These are phyloP conservation scores for Ascochyta clinopodiicola DNA, from an alignment of 2,329 filamentous ascomycete genomes.

Conservation along the genomic window DNA sequence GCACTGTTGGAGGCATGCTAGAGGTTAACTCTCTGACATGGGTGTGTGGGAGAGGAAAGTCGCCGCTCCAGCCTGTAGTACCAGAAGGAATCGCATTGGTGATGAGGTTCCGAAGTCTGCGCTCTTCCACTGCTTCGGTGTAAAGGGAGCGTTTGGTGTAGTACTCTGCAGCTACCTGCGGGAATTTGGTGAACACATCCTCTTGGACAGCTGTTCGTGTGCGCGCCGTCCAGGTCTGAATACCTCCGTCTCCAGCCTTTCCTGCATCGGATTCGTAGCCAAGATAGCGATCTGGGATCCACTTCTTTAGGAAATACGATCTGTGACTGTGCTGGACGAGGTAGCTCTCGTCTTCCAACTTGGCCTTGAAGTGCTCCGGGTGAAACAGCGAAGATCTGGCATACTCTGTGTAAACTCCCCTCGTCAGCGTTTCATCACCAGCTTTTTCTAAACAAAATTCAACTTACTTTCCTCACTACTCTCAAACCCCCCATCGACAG, in stretches of 20 bases:
- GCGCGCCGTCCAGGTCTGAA: conserved; percentile 28
- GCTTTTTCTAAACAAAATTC: background rate
- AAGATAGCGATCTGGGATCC: conserved; percentile 30
- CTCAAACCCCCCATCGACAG: conserved; percentile 25
- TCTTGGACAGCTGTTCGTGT: conserved; percentile 24
- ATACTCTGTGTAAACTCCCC: conserved; percentile 33
- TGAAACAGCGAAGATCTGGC: conserved; percentile 34
- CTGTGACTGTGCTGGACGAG: conserved; percentile 23
- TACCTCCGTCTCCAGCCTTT: background rate
- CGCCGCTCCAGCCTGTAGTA: conserved; percentile 20
- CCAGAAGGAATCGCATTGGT: conserved; percentile 24
- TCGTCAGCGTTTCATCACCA: background rate
- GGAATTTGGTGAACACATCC: conserved; percentile 34
- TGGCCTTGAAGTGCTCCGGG: conserved; percentile 29
- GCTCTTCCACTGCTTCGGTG: conserved; percentile 29
- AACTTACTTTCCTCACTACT: conserved; percentile 31
- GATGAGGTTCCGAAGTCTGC: conserved; percentile 22
- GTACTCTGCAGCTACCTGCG: conserved; percentile 21
- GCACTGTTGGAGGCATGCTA: background rate
- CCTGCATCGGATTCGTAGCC: conserved; percentile 9
- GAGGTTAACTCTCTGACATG: background rate
- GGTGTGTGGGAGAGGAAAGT: conserved; percentile 18
- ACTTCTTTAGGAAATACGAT: conserved; percentile 30
- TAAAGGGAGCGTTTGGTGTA: conserved; percentile 27
- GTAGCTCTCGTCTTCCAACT: conserved; percentile 30